Percentiles rank a stretch among this genome's conserved stretches.
These are phyloP conservation scores for Schizosaccharomyces octosporus DNA, from an alignment of 805 yeast species.

Conservation along the genomic window DNA sequence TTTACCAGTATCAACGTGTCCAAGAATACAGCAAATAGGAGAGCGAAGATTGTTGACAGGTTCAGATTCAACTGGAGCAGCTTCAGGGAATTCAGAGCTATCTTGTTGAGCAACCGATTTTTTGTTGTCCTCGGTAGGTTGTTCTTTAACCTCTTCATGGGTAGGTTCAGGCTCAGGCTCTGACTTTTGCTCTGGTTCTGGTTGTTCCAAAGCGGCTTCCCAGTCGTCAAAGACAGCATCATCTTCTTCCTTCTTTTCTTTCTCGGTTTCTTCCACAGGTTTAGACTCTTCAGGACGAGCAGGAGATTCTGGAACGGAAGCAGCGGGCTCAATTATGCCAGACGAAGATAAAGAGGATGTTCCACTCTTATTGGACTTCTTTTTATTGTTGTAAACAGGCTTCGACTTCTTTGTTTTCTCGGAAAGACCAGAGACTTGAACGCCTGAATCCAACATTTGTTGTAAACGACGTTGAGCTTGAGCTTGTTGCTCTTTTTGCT, in stretches of 20 bases:
- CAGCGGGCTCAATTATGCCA: slow-evolving; percentile 6
- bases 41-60: slow-evolving; percentile 47
- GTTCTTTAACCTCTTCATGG: slow-evolving; percentile 19
- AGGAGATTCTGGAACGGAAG: slow-evolving; percentile 11
- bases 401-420: slow-evolving; percentile 20
- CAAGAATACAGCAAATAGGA: slow-evolving; percentile 95
- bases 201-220: slow-evolving; percentile 37
- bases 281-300: background rate
- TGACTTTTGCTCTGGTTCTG: slow-evolving; percentile 5
- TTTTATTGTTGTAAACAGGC: slow-evolving; percentile 48
- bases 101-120: slow-evolving; percentile 6
- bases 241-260: slow-evolving; percentile 13
- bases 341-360: slow-evolving; percentile 6
- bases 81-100: slow-evolving; percentile 5
- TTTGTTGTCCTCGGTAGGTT: slow-evolving; percentile 16
- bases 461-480: slow-evolving; percentile 72
- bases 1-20: slow-evolving; percentile 99
- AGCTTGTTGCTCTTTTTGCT: slow-evolving; percentile 82
- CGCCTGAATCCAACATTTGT: slow-evolving; percentile 49
- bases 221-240: slow-evolving; percentile 52
- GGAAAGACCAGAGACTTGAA: slow-evolving; percentile 46
- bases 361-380: slow-evolving; percentile 18
- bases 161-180: slow-evolving; percentile 9
- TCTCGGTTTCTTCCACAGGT: slow-evolving; percentile 7
- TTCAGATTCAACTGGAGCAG: slow-evolving; percentile 11